Evolutionary conservation across 768 basidiomycete genomes (phyloP).

Genomic region (Mycena filopes): DNA sequence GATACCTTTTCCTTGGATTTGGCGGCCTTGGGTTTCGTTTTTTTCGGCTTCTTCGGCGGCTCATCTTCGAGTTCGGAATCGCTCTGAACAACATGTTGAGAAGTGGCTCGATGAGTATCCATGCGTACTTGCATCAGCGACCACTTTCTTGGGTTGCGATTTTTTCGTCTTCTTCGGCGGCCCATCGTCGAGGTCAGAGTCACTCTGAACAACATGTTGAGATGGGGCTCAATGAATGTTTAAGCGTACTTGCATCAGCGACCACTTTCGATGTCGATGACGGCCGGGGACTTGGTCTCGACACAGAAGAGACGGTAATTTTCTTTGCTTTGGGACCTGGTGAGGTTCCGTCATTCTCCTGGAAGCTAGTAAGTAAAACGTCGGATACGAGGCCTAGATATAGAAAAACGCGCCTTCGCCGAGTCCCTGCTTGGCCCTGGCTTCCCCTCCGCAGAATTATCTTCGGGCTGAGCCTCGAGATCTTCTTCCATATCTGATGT

Average conservation of each 20-base stretch:
- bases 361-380: not conserved
- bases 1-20: too few relatives aligned
- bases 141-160: slow-evolving; percentile 14
- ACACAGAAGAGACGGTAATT: not conserved
- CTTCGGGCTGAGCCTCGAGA: not conserved
- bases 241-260: slow-evolving; percentile 5
- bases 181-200: slow-evolving; percentile 72
- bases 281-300: slow-evolving; percentile 15
- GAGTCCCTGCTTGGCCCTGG: not conserved
- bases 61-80: slow-evolving; percentile 74
- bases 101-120: not conserved
- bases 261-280: slow-evolving; percentile 5
- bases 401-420: slow-evolving; percentile 7
- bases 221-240: not conserved
- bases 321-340: slow-evolving; percentile 1
- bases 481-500: slow-evolving; percentile 55
- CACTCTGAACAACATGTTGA: slow-evolving; percentile 47
- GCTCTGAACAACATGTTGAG: slow-evolving; percentile 43
- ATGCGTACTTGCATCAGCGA: slow-evolving; percentile 4
- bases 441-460: slow-evolving; percentile 14
- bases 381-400: not conserved
- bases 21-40: too few relatives aligned
- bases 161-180: slow-evolving; percentile 58
- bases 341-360: slow-evolving; percentile 12
- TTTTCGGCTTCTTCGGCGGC: slow-evolving; percentile 57